Evolutionary conservation across 345 rosid species (phyloP), one percentile per base, ranked within the genome.

Genomic region (Salix exigua): DNA sequence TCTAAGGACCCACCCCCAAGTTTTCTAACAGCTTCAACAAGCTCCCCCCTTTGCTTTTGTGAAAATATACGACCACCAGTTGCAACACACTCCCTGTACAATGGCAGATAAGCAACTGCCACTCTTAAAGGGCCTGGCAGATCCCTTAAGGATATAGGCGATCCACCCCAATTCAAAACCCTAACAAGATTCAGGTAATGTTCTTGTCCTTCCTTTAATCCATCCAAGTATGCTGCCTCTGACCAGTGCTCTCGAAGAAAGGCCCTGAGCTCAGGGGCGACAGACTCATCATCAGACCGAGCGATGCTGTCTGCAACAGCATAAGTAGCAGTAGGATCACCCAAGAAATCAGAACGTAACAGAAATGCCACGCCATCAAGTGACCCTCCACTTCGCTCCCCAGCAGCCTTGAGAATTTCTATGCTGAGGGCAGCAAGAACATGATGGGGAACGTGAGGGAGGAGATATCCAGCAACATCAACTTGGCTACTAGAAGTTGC

Each of bases 401-500:
- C 98, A 28, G 98, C 98, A 67, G 97, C 97, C 85, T 93, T 93
- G 80, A 93, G 90, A 67, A 96, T 96, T 73, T 96, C 98, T 4
- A 91, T 82, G 84, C 98, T 92, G 81, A 93, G 98, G 33, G 99
- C 98, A 2, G 92, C 86, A 60, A 93, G 92, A 82, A 91, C 96
- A 38, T 89, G 94, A 81, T 86, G 90, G 51, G 99, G 98, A 21
- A 96, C 98, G 38, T 85, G 91, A 64, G 97, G 92, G 16, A 96
- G 98, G 68, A 96, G 93, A 85, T 91, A 91, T 18, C 94, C 93
- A 61, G 97, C 97, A 14, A 91, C 85, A 30, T 83, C 87, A 48
- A 91, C 94, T 81, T 91, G 97, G 85, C 97, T 91, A 79, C 97
- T 93, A 66, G 99, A 92, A 33, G 97, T 93, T 44, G 99, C 99